Base-by-base conservation (phyloP, 129 eudicot species). In the Centella asiatica region DNA sequence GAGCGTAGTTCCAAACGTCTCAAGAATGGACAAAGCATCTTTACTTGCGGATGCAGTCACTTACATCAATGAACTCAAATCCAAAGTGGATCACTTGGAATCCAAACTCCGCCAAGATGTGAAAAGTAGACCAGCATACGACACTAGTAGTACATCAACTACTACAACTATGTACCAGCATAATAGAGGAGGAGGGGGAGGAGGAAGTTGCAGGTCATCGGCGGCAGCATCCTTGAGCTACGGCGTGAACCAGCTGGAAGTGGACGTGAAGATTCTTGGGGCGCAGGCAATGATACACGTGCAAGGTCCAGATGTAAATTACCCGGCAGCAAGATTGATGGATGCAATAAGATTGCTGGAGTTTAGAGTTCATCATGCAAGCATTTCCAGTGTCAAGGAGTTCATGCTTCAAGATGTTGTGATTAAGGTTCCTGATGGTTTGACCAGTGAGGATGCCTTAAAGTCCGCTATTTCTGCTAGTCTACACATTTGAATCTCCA, bases 11-110 rank as follows among this genome's bases (percentile, higher is more conserved):
- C 80, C 80, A 2, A 69, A 70, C 17, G 73, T 76, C 13, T 63
- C 80, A 22, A 76, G 71, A 39, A 69, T 76, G 80, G 76, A 76
- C 57, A 69, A 70, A 18, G 80, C 76, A 28, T 76, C 80, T 64
- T 67, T 83, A 4, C 58, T 83, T 15, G 68, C 78, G 0, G 90
- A 83, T 55, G 78, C 90, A 2, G 81, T 80, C 34, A 51, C 81
- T 0, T 83, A 83, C 65, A 83, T 83, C 61, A 74, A 76, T 1
- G 77, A 80, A 26, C 82, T 83, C n/a, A 80, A 77, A 52, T 29
- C 77, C n/a, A 71, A 62, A 59, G 64, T 80, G 5, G 60, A 64
- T 13, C 45, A 61, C 8, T 57, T 80, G 52, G 82, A 77, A 27
- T n/a, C 45, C 0, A 62, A 66, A 76, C 73, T 49, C n/a, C 33